Evolutionary conservation across 2,329 filamentous ascomycete genomes (phyloP).

Genomic region (Rhynchosporium secalis): DNA sequence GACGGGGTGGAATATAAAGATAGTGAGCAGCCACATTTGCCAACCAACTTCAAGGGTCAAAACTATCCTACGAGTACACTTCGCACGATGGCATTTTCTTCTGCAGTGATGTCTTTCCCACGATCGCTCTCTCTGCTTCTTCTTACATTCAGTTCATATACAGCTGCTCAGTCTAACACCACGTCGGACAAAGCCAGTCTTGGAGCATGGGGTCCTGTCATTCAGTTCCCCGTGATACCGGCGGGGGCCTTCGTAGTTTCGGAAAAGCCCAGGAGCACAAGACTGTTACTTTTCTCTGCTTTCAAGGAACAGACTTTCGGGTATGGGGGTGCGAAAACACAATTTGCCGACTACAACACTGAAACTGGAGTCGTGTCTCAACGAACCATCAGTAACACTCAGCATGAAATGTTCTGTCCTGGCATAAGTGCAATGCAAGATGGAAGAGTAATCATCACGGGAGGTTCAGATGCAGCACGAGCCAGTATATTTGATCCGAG

Average conservation of each 20-base stretch:
- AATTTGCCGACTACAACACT: slow-evolving; percentile 40
- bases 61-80: not conserved
- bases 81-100: not conserved
- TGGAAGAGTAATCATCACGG: slow-evolving; percentile 1
- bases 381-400: slow-evolving; percentile 43
- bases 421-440: not conserved
- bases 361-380: slow-evolving; percentile 32
- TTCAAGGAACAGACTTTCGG: slow-evolving; percentile 15
- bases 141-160: not conserved
- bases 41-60: not conserved
- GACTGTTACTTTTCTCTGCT: slow-evolving; percentile 25
- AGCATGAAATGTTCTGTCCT: slow-evolving; percentile 41
- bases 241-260: slow-evolving; percentile 24
- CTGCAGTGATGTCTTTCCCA: not conserved
- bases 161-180: slow-evolving; percentile 2
- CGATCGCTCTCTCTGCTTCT: not conserved
- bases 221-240: slow-evolving; percentile 27
- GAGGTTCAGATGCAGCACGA: not conserved
- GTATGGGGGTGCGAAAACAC: slow-evolving; percentile 34
- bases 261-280: slow-evolving; percentile 19
- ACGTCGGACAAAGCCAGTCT: not conserved
- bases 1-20: not conserved
- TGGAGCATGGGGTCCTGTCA: slow-evolving; percentile 27
- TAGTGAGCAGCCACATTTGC: not conserved
- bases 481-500: slow-evolving; percentile 7